Conservation (phyloP, 2,329 filamentous ascomycete species). For the Penicillium verrucosum region DNA sequence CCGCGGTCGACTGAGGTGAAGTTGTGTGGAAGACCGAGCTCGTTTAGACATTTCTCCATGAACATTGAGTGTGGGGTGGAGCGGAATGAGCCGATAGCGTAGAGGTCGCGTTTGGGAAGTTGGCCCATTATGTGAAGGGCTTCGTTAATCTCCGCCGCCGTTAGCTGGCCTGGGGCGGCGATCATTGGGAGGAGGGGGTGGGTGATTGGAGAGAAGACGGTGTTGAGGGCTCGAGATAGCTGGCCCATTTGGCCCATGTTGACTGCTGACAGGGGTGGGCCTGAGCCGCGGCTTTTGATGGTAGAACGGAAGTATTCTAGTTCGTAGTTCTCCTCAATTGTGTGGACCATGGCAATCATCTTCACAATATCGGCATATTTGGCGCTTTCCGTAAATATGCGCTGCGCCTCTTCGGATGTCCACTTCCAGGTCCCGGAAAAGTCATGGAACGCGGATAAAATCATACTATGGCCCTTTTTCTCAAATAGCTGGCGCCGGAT, state of each 20-base stretch:
- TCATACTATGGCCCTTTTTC: constrained; percentile 71
- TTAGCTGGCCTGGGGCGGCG: constrained; percentile 80
- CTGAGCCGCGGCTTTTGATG: constrained; percentile 64
- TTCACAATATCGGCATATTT: constrained; percentile 82
- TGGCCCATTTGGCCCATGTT: constrained; percentile 88
- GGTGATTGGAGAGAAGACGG: constrained; percentile 82
- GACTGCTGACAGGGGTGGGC: constrained; percentile 74
- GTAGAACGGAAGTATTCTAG: constrained; percentile 82
- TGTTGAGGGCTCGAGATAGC: constrained; percentile 77
- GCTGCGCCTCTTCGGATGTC: constrained; percentile 69
- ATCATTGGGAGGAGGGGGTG: constrained; percentile 80
- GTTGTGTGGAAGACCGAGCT: constrained; percentile 79
- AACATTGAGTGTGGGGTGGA: constrained; percentile 78
- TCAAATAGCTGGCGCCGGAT: constrained; percentile 67
- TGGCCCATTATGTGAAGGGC: constrained; percentile 76
- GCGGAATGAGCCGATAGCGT: constrained; percentile 70
- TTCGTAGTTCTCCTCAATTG: constrained; percentile 83
- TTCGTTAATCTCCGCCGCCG: constrained; percentile 78
- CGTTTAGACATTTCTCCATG: constrained; percentile 79
- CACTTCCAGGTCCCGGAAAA: constrained; percentile 82
- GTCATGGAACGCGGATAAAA: constrained; percentile 91
- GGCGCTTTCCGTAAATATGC: constrained; percentile 67
- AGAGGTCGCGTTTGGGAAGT: constrained; percentile 74
- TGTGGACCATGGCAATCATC: constrained; percentile 81
- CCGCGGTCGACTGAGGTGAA: constrained; percentile 72